Percentiles rank a stretch among this genome's conserved stretches.
phyloP scores from a whole-genome alignment of 345 rosid genomes.

The Citropsis articulata region DNA sequence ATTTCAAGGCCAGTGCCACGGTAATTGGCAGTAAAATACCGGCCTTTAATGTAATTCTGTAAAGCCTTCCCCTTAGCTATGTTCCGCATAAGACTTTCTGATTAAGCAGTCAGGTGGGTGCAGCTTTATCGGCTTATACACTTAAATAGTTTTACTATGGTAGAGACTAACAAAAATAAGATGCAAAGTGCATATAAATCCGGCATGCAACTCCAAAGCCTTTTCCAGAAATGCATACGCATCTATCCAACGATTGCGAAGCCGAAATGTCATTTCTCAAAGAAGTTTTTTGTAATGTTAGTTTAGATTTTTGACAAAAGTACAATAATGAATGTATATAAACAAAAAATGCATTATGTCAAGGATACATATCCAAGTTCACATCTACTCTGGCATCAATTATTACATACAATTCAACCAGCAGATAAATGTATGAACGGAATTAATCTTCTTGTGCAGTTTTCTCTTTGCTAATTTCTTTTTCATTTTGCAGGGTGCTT shows the following conservation, averaged over 20 bases:
- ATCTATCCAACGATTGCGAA: background rate
- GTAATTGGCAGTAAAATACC: background rate
- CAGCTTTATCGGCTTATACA: too few species aligned
- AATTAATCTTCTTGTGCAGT: constrained; percentile 21
- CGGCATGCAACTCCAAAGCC: background rate
- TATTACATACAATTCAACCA: constrained; percentile 10
- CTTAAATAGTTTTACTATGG: too few species aligned
- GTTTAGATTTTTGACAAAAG: constrained; percentile 5
- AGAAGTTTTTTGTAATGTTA: constrained; percentile 11
- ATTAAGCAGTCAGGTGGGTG: too few species aligned
- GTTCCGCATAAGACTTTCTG: too few species aligned
- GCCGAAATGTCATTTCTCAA: background rate
- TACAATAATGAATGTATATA: constrained; percentile 17
- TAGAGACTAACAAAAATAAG: background rate
- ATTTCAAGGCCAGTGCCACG: background rate
- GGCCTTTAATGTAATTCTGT: too few species aligned
- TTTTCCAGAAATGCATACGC: background rate
- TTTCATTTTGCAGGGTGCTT: constrained; percentile 30
- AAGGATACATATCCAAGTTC: constrained; percentile 8
- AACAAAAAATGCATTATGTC: constrained; percentile 4
- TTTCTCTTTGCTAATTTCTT: constrained; percentile 26
- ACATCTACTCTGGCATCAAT: constrained; percentile 18
- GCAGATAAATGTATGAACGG: constrained; percentile 3
- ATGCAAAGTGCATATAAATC: background rate
- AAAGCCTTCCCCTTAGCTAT: too few species aligned